phyloP scores from a whole-genome alignment of 257 asterid genomes.

The Solanum virginianum region DNA sequence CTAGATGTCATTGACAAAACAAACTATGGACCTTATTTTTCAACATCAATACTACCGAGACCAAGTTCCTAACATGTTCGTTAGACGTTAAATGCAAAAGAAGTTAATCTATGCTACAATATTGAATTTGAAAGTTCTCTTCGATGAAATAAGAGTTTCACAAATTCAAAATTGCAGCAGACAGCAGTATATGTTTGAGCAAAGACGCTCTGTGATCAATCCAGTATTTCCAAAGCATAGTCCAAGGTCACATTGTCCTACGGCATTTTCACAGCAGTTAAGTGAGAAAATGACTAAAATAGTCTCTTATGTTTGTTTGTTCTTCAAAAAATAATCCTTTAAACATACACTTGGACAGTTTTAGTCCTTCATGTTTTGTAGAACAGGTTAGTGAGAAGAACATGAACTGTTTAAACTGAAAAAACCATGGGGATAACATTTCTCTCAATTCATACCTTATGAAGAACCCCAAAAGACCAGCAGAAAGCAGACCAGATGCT shows the following conservation, averaged over 20 bases:
- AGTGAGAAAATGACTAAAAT: not conserved
- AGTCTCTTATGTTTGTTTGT: not conserved
- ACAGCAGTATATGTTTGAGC: not conserved
- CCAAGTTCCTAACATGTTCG: not conserved
- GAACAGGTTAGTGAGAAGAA: not conserved
- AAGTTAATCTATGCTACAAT: not conserved
- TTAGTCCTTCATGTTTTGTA: not conserved
- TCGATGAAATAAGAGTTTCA: not conserved
- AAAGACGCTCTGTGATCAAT: not conserved
- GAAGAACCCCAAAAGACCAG: not conserved
- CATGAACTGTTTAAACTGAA: not conserved
- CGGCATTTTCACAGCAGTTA: not conserved
- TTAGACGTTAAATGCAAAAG: not conserved
- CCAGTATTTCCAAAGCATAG: not conserved
- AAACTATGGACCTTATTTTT: not conserved
- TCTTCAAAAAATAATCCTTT: not conserved
- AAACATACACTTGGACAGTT: not conserved
- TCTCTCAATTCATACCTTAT: not conserved
- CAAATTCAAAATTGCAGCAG: not conserved
- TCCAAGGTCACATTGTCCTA: not conserved
- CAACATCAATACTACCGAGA: not conserved
- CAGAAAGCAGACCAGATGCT: not conserved
- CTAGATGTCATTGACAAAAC: not conserved
- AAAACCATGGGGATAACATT: not conserved
- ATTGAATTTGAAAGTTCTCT: not conserved